Evolutionary conservation across 2,329 filamentous ascomycete species (phyloP), one percentile per base, ranked within the genome.

Genomic region (Xylariales sp.): DNA sequence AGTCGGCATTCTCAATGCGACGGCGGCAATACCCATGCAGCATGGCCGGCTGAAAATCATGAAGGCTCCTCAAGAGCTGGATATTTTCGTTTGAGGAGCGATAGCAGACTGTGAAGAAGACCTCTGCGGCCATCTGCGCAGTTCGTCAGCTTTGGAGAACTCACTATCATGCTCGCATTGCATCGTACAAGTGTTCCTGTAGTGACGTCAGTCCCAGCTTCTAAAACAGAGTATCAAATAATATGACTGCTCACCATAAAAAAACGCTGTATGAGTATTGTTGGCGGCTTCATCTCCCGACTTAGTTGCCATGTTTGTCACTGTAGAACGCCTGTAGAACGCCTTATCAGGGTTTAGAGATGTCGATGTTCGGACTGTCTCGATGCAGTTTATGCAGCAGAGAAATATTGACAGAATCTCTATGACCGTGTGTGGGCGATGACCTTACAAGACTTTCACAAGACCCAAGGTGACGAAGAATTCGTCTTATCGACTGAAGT

Each of bases 61-160:
- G 78, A 25, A 91, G 68, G 34, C 77, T 60, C 42, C 65, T 59
- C 19, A 61, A 49, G 2, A 58, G 6, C 4, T 50, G 56, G 27
- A 75, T 60, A 61, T 71, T 55, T 61, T 74, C 25, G 56, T 77
- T 56, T 47, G 73, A 70, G 4, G 59, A 53, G 50, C 81, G 78
- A 64, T 90, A 87, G 62, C 87, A 87, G 31, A 95, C 89, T 24
- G 85, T 84, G 66, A 86, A 84, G 52, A 97, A 88, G 54, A 97
- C 82, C 56, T 85, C 79, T 0, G 85, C 80, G n/a, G 84, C 86
- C 89, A 96, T 96, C 57, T 74, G 35, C 22, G 4, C 7, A n/a
- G n/a, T n/a, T n/a, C n/a, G n/a, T n/a, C n/a, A n/a, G n/a, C n/a
- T n/a, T n/a, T n/a, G n/a, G n/a, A n/a, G n/a, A n/a, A n/a, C n/a